Base-by-base conservation (phyloP, 768 basidiomycete genomes). In the Trametes cingulata region DNA sequence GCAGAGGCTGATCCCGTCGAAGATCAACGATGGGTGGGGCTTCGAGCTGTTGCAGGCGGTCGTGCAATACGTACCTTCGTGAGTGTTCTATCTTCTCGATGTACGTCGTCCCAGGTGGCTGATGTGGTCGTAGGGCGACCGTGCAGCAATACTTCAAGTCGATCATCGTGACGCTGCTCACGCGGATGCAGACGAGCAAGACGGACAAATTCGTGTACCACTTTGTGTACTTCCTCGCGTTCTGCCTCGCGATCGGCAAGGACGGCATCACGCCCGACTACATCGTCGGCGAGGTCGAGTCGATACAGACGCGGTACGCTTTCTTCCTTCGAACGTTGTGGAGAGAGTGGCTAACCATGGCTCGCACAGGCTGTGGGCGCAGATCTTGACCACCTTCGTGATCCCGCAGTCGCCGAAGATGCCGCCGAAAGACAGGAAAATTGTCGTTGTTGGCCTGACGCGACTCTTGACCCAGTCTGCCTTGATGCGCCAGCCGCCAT, bases 1-100 rank as follows among this genome's bases (percentile, higher is more conserved):
- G 73, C 95, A 97, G 68, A 83, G 94, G 42, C 76, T 99, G 20
- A 86, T 97, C 29, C 91, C 91, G 5, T 88, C 86, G 17, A 95
- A 94, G 71, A 56, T 86, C 24, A 94, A 97, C 68, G 96, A 99
- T 72, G 82, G 76, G 5, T 95, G 90, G 84, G 96, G 93, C 0
- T 94, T 96, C 64, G 95, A 97, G 70, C 76, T 99, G 13, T 71
- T 99, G 47, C 85, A 95, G 60, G 82, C 84, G 6, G 82, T 97
- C 15, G 82, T 94, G 52, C 79, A 82, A 48, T 74, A 84, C 67
- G 81, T 93, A 15, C 87, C 90, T 49, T 78, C 86, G 93, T 98
- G 70, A 73, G 93, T 29, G 19, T 14, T 41, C 10, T 25, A 41
- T 9, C 33, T n/a, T 40, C 13, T 17, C 33, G 12, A 24, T n/a